Evolutionary conservation across 1,284 basidiomycete species (phyloP), one percentile per base, ranked within the genome.

Genomic region (Sphaerobolus stellatus): DNA sequence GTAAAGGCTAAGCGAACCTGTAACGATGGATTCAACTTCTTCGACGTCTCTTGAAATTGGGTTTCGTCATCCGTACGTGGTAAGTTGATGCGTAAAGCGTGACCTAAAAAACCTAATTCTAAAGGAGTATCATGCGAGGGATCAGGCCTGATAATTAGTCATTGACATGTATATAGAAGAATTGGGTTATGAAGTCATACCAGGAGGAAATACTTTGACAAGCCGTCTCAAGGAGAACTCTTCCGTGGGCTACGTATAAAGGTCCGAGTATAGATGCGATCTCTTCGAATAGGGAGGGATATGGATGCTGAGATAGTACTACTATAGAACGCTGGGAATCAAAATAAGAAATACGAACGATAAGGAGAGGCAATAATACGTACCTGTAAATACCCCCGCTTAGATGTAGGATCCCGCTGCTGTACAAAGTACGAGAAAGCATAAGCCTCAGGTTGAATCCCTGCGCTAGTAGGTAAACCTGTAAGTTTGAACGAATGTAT

Each of bases 331-430:
- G 87, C 87, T 94, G 58, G 2, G 48, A 30, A n/a, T 22, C 50
- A 50, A 55, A 36, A 57, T 34, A 48, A 52, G 25, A 47, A 7
- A 25, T 56, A 38, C 24, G 20, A 30, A 22, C 14, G 50, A 25
- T 31, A 31, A 60, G 58, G 31, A 59, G 33, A 48, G 28, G 27
- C 25, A 14, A 18, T 41, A 38, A 34, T 3, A 61, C 74, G 63
- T 55, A 91, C 92, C 78, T 97, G 94, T 63, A 88, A 83, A 69
- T 94, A 96, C 3, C 94, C 94, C 52, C 94, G 78, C 59, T 87
- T 88, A 9, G 86, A 86, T 0, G 76, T 72, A 2, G 79, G 59
- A 66, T 94, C 90, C 64, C 79, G 78, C 58, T 80, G 77, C 67
- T 92, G 90, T 18, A 82, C 83, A 65, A 94, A 94, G 69, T 90